Conservation (phyloP, 768 basidiomycete genomes). For the Boletus insuetus region DNA sequence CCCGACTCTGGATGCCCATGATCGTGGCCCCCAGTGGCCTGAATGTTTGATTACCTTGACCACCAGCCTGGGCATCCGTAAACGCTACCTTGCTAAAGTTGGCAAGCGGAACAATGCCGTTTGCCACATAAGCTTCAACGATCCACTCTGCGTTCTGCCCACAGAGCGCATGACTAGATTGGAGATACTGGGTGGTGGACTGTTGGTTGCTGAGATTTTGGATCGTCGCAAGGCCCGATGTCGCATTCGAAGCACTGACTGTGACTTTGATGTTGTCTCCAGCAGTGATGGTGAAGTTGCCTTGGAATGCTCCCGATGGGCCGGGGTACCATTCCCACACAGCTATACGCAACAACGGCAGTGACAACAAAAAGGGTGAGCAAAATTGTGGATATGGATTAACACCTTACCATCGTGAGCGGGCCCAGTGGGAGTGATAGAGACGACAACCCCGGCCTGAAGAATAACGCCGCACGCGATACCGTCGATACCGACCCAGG, state of each 20-base stretch:
- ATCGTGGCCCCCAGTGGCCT: neutral
- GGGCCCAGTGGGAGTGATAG: too few species aligned
- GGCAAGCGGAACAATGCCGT: neutral
- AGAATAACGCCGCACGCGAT: too few species aligned
- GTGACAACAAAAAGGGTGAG: too few species aligned
- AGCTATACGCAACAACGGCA: too few species aligned
- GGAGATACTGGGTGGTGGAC: neutral
- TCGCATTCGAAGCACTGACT: neutral
- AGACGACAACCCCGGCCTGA: too few species aligned
- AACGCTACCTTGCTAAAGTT: slow-evolving; percentile 9
- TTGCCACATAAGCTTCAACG: neutral
- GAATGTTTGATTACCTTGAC: neutral
- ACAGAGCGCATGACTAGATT: slow-evolving; percentile 3
- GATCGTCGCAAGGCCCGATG: neutral
- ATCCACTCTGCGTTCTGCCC: slow-evolving; percentile 7
- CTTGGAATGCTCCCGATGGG: too few species aligned
- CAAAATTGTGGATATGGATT: too few species aligned
- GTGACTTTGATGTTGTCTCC: too few species aligned
- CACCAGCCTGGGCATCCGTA: slow-evolving; percentile 1
- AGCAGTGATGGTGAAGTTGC: too few species aligned
- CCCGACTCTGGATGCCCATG: neutral
- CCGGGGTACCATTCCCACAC: too few species aligned
- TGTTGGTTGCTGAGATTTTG: slow-evolving; percentile 9
- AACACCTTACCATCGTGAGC: too few species aligned
- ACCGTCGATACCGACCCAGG: too few species aligned